phyloP scores from a whole-genome alignment of 805 yeast genomes.

The Hanseniaspora clermontiae region DNA sequence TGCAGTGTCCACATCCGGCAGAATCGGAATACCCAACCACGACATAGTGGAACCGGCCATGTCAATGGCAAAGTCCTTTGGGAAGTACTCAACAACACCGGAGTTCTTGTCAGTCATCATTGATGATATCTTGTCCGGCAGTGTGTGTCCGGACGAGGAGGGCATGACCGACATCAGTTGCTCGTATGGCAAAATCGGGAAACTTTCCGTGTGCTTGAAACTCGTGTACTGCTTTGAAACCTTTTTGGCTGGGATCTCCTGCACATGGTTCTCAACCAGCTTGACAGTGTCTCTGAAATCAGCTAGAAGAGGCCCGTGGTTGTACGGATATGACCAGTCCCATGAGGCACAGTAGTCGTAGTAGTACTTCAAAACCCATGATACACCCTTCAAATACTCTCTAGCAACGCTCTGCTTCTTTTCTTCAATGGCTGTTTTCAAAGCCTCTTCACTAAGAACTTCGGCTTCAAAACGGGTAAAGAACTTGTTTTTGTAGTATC shows the following conservation, averaged over 20 bases:
- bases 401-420: slow-evolving; percentile 49
- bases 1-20: slow-evolving; percentile 83
- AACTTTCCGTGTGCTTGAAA: slow-evolving; percentile 50
- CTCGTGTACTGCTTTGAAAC: slow-evolving; percentile 20
- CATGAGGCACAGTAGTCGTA: slow-evolving; percentile 98
- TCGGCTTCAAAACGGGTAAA: slow-evolving; percentile 32
- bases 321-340: slow-evolving; percentile 96
- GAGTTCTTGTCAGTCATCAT: slow-evolving; percentile 70
- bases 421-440: slow-evolving; percentile 37
- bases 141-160: slow-evolving; percentile 77
- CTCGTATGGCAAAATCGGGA: slow-evolving; percentile 81
- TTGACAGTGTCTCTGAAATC: slow-evolving; percentile 52
- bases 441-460: not conserved
- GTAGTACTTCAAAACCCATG: slow-evolving; percentile 91
- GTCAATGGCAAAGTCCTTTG: slow-evolving; percentile 75
- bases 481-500: slow-evolving; percentile 74
- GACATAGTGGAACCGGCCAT: slow-evolving; percentile 92
- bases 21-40: slow-evolving; percentile 86
- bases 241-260: not conserved
- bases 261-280: slow-evolving; percentile 19
- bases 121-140: slow-evolving; percentile 70
- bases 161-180: slow-evolving; percentile 92
- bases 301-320: slow-evolving; percentile 93
- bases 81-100: slow-evolving; percentile 82
- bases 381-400: slow-evolving; percentile 80